Conservation (phyloP, 495 filamentous ascomycete genomes). For the Penicillium manginii region DNA sequence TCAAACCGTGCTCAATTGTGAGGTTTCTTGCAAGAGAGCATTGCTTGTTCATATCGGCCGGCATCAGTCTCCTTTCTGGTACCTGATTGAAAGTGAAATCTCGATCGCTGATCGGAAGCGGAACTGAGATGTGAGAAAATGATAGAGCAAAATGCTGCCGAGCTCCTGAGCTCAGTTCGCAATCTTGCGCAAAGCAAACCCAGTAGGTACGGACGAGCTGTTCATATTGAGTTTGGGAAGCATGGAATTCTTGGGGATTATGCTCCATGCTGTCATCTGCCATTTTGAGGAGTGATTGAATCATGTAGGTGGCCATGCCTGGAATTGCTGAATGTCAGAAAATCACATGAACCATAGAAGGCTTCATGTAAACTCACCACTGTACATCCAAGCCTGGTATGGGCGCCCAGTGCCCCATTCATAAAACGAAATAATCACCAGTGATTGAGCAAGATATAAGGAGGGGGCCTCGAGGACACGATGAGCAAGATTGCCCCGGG, state of each 20-base stretch:
- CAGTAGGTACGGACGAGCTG: conserved; percentile 51
- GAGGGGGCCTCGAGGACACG: conserved; percentile 47
- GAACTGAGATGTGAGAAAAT: conserved; percentile 47
- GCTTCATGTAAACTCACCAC: conserved; percentile 30
- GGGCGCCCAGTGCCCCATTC: conserved; percentile 50
- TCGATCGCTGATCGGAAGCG: conserved; percentile 45
- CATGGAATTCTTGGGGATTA: conserved; percentile 42
- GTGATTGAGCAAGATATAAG: conserved; percentile 45
- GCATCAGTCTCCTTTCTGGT: conserved; percentile 37
- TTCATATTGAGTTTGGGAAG: conserved; percentile 47
- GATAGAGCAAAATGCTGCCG: conserved; percentile 49
- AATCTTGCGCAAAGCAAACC: conserved; percentile 51
- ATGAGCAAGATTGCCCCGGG: conserved; percentile 39
- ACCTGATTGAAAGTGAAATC: conserved; percentile 45
- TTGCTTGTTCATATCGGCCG: conserved; percentile 36
- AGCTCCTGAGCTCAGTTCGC: conserved; percentile 48
- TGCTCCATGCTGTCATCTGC: conserved; percentile 51
- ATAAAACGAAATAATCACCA: conserved; percentile 49
- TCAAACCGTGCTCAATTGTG: conserved; percentile 44
- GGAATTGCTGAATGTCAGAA: neutral
- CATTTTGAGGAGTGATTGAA: conserved; percentile 48
- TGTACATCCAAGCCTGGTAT: conserved; percentile 54
- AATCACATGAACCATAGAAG: neutral
- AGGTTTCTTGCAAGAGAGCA: conserved; percentile 26
- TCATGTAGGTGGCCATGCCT: conserved; percentile 54